Percentiles rank a stretch among this genome's conserved stretches.
Evolutionary conservation across 2,329 filamentous ascomycete genomes (phyloP).

Genomic region (Tolypocladium endophyticum): DNA sequence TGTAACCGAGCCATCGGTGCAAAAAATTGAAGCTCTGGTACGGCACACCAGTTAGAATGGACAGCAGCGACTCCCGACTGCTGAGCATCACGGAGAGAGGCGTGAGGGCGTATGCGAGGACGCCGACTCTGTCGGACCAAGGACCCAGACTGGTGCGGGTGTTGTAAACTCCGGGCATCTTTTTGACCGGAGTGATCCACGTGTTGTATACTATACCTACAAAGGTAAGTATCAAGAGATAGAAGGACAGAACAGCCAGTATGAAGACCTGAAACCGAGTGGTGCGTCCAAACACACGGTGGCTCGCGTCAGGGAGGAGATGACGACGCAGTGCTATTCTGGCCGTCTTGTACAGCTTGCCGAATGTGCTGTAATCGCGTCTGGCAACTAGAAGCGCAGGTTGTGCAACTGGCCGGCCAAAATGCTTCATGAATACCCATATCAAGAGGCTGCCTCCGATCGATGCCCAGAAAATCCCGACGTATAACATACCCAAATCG

Average conservation of each 20-base stretch:
- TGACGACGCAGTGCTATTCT: conserved; percentile 33
- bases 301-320: conserved; percentile 50
- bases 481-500: conserved; percentile 38
- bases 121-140: conserved; percentile 58
- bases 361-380: conserved; percentile 7
- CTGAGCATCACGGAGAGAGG: conserved; percentile 58
- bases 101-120: conserved; percentile 63
- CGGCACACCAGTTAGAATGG: conserved; percentile 59
- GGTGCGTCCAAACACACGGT: conserved; percentile 52
- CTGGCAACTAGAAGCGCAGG: conserved; percentile 6
- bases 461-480: conserved; percentile 38
- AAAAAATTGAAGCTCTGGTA: conserved; percentile 72
- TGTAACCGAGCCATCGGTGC: conserved; percentile 64
- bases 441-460: conserved; percentile 31
- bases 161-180: conserved; percentile 43
- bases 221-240: conserved; percentile 59
- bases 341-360: conserved; percentile 24
- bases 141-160: conserved; percentile 56
- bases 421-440: conserved; percentile 23
- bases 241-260: conserved; percentile 44
- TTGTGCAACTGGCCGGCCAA: conserved; percentile 13
- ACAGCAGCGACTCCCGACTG: conserved; percentile 61
- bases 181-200: conserved; percentile 61
- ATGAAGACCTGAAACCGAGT: conserved; percentile 58
- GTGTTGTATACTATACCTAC: conserved; percentile 56